Evolutionary conservation across 345 rosid species (phyloP), one percentile per base, ranked within the genome.

Genomic region (Hibiscus syriacus): DNA sequence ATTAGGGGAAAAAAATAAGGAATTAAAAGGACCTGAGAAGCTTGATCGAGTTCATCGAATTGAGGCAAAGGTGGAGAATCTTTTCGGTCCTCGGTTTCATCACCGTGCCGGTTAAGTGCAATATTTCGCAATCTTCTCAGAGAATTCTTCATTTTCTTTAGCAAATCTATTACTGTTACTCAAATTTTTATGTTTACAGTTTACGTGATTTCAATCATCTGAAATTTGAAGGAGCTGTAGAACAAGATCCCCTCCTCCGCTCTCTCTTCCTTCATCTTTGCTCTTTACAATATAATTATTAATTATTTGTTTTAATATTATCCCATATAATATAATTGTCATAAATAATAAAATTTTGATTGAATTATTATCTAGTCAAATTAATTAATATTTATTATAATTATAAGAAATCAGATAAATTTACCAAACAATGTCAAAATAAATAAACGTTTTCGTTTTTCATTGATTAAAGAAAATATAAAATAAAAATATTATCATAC

Each of bases 11-110:
- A n/a, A n/a, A 20, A 50, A 50, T 19, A 45, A 14, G 5, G 49
- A 45, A 45, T 45, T 45, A 45, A 45, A 45, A 9, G 6, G 2
- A 90, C 98, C 97, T 76, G 88, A 72, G 90, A 81, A 49, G 93
- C 97, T 57, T 78, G 85, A 65, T 82, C 82, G 12, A 92, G 87
- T 76, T 92, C 97, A 69, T 88, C 89, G 36, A 77, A 71, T 66
- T 78, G 90, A 68, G 77, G 74, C 23, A 72, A 56, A 75, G 82
- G 73, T 30, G 74, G 82, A 70, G 70, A 80, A 82, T 87, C 87
- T 73, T 81, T 69, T 53, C 78, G 79, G 69, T 80, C 81, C 41
- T 71, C 78, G 68, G 43, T 19, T 30, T 72, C 81, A 2, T 74
- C 90, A 11, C 70, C 84, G 57, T 83, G 89, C 73, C 68, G 80